Evolutionary conservation across 441 rosid genomes (phyloP).

Genomic region (Populus hybrid): DNA sequence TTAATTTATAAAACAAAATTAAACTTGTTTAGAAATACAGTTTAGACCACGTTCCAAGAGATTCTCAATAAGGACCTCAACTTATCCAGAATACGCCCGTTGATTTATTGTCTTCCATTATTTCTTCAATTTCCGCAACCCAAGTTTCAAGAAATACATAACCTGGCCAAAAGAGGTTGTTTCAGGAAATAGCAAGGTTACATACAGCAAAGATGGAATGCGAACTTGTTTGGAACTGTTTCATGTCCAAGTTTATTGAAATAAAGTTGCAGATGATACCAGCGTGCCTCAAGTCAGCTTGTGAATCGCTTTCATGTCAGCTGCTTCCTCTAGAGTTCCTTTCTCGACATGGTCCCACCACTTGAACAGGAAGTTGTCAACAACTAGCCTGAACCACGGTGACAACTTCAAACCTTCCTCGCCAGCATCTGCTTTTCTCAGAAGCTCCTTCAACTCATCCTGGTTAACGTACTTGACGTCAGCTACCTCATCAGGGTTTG

Average conservation of each 20-base stretch:
- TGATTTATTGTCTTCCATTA: too few relatives aligned
- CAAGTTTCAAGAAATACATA: background rate
- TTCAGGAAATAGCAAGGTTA: background rate
- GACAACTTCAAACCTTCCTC: conserved; percentile 81
- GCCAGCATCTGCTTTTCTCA: conserved; percentile 83
- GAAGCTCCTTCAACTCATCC: conserved; percentile 71
- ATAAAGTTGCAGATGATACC: background rate
- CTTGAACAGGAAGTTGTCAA: conserved; percentile 83
- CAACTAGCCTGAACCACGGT: conserved; percentile 95
- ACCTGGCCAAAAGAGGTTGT: background rate
- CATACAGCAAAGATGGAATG: background rate
- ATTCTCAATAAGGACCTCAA: too few relatives aligned
- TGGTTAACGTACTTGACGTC: conserved; percentile 67
- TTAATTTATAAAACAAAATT: too few relatives aligned
- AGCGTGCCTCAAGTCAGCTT: conserved; percentile 36
- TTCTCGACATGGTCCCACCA: conserved; percentile 95
- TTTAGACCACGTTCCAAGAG: too few relatives aligned
- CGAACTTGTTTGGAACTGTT: conserved; percentile 2
- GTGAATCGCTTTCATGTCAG: conserved; percentile 78
- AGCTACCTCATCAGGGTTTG: conserved; percentile 91
- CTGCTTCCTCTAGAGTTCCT: conserved; percentile 60
- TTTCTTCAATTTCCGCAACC: background rate
- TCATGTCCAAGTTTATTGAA: conserved; percentile 13
- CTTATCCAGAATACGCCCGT: background rate
- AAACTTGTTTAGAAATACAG: too few relatives aligned